Conservation (phyloP, 31 red algal genomes). For the Asparagopsis taxiformis region DNA sequence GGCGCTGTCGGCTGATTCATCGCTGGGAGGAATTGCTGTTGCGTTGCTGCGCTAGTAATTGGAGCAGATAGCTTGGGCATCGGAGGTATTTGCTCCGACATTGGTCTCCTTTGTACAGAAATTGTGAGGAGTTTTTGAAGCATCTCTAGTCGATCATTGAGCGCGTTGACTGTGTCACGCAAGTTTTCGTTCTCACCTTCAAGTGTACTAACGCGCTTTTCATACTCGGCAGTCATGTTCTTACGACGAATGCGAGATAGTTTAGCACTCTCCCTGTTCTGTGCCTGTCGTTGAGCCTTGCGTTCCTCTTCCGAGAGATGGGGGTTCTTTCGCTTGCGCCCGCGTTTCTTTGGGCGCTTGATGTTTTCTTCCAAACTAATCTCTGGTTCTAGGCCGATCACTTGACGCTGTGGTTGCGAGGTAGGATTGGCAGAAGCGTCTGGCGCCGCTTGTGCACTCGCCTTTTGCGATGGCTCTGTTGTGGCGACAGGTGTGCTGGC, state of each 20-base stretch:
- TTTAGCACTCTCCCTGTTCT: constrained; percentile 80
- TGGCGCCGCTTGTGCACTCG: too few species aligned
- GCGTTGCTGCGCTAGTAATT: neutral
- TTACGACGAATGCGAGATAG: constrained; percentile 69
- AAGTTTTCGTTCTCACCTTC: constrained; percentile 60
- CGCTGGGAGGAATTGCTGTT: neutral
- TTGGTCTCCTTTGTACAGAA: constrained; percentile 43
- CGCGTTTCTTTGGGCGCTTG: constrained; percentile 62
- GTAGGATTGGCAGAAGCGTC: too few species aligned
- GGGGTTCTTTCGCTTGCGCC: constrained; percentile 78
- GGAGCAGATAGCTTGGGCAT: neutral
- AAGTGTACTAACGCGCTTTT: constrained; percentile 37
- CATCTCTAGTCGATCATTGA: constrained; percentile 53
- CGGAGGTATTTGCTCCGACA: neutral
- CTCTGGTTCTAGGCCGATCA: constrained; percentile 40
- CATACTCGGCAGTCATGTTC: constrained; percentile 51
- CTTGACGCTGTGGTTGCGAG: constrained; percentile 13
- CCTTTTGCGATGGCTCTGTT: too few species aligned
- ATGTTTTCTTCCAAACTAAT: constrained; percentile 9
- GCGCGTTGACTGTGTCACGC: constrained; percentile 43
- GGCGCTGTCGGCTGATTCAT: neutral
- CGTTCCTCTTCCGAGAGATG: constrained; percentile 80
- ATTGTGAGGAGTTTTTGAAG: constrained; percentile 66
- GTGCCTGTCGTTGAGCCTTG: constrained; percentile 50
- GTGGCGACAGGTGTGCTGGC: too few species aligned